Conservation (phyloP, 2,329 filamentous ascomycete species). For the Penicillium digitatum region DNA sequence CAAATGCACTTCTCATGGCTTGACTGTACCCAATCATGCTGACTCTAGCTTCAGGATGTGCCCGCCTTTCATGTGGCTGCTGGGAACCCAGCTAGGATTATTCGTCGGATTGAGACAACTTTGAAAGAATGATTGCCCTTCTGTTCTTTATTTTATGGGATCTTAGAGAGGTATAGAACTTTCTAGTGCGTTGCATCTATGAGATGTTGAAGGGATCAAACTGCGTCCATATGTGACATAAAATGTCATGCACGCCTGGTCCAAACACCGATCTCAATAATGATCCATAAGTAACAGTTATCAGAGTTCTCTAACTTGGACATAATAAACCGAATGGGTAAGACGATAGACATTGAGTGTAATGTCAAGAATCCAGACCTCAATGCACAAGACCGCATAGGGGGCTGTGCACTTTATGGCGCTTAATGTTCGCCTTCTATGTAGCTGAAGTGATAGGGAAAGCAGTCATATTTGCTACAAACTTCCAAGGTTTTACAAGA, state of each 20-base stretch:
- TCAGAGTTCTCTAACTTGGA: background rate
- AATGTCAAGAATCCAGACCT: background rate
- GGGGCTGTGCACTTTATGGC: slow-evolving; percentile 1
- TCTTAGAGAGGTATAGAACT: background rate
- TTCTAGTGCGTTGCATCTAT: background rate
- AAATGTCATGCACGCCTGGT: slow-evolving; percentile 9
- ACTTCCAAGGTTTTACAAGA: background rate
- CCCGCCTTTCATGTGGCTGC: slow-evolving; percentile 42
- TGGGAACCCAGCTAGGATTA: slow-evolving; percentile 41
- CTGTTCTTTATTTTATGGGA: background rate
- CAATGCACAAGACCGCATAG: background rate
- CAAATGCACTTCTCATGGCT: background rate
- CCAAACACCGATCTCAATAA: slow-evolving; percentile 6
- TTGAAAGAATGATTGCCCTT: slow-evolving; percentile 22
- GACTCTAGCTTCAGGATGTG: slow-evolving; percentile 29
- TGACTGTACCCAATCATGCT: background rate
- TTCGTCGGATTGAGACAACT: slow-evolving; percentile 39
- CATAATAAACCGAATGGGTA: too few relatives aligned
- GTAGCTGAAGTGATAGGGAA: background rate
- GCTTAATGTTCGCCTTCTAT: background rate
- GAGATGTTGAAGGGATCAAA: background rate
- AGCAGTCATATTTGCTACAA: background rate
- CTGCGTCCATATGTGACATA: slow-evolving; percentile 3
- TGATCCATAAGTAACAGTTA: background rate
- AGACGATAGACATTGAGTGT: background rate